A percentile compares a stretch with the other conserved stretches of the same genome.
Conservation (phyloP, 179 eudicot genomes). For the Sideroxylon spinosum region DNA sequence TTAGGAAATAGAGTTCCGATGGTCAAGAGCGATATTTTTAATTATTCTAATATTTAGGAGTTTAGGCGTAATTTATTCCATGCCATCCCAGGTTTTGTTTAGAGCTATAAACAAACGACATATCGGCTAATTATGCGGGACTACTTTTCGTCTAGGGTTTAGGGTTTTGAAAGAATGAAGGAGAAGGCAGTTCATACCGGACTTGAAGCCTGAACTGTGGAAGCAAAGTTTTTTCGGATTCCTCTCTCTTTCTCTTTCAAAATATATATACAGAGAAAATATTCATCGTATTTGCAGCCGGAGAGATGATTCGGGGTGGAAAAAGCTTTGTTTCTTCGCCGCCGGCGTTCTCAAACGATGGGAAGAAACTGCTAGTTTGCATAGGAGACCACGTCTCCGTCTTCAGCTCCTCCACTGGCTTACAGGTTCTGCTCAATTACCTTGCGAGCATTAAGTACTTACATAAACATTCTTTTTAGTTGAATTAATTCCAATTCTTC, state of each 20-base stretch:
- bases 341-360: constrained; percentile 81
- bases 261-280: too few species aligned
- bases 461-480: not conserved
- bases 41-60: too few species aligned
- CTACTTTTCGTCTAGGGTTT: constrained; percentile 6
- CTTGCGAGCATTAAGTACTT: not conserved
- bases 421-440: constrained; percentile 41
- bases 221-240: not conserved
- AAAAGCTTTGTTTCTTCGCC: constrained; percentile 60
- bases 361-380: constrained; percentile 64
- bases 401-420: constrained; percentile 73
- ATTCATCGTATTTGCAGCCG: not conserved
- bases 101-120: too few species aligned
- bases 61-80: too few species aligned
- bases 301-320: constrained; percentile 65
- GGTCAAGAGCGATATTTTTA: too few species aligned
- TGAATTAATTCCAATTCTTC: not conserved
- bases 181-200: not conserved
- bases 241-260: not conserved
- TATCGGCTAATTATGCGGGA: too few species aligned
- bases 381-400: constrained; percentile 69
- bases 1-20: too few species aligned
- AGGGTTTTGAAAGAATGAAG: constrained; percentile 11
- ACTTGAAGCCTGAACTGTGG: not conserved
- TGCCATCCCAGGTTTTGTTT: too few species aligned